phyloP scores from a whole-genome alignment of 2,329 filamentous ascomycete species.

The Escovopsis sp. region DNA sequence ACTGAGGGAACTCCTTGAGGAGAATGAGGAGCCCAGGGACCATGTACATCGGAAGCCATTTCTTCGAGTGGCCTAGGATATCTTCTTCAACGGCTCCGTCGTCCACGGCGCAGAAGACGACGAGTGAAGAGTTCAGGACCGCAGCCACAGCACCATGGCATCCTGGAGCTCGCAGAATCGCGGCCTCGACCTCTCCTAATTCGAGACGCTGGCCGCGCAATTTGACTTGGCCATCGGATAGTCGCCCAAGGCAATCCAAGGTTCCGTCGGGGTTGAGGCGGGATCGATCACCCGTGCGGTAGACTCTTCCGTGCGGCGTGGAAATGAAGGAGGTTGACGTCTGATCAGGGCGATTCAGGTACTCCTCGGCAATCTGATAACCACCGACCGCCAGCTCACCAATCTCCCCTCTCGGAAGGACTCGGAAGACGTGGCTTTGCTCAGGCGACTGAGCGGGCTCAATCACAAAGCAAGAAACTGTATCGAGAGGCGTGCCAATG shows the following conservation, averaged over 20 bases:
- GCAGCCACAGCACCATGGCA: conserved; percentile 53
- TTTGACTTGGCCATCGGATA: conserved; percentile 72
- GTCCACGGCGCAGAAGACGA: conserved; percentile 56
- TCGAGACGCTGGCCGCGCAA: conserved; percentile 72
- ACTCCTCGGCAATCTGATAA: conserved; percentile 62
- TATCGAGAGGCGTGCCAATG: conserved; percentile 67
- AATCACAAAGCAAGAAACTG: conserved; percentile 64
- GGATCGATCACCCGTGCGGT: conserved; percentile 77
- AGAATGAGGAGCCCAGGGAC: conserved; percentile 59
- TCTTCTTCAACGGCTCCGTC: conserved; percentile 16
- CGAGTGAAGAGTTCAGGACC: conserved; percentile 52
- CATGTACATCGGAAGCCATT: conserved; percentile 76
- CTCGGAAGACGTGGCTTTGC: conserved; percentile 21
- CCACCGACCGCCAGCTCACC: conserved; percentile 77
- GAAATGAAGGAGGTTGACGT: conserved; percentile 58
- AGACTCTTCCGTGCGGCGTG: conserved; percentile 53
- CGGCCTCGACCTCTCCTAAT: conserved; percentile 64
- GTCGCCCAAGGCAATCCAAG: conserved; percentile 72
- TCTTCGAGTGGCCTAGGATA: conserved; percentile 46
- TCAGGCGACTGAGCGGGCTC: conserved; percentile 22
- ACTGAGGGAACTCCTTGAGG: conserved; percentile 49
- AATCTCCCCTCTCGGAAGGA: conserved; percentile 50
- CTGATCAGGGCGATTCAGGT: conserved; percentile 67
- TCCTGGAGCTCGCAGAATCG: conserved; percentile 42
- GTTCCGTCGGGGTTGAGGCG: conserved; percentile 50